Evolutionary conservation across 495 filamentous ascomycete genomes (phyloP).

Genomic region (Hyphodiscus hymeniophilus): DNA sequence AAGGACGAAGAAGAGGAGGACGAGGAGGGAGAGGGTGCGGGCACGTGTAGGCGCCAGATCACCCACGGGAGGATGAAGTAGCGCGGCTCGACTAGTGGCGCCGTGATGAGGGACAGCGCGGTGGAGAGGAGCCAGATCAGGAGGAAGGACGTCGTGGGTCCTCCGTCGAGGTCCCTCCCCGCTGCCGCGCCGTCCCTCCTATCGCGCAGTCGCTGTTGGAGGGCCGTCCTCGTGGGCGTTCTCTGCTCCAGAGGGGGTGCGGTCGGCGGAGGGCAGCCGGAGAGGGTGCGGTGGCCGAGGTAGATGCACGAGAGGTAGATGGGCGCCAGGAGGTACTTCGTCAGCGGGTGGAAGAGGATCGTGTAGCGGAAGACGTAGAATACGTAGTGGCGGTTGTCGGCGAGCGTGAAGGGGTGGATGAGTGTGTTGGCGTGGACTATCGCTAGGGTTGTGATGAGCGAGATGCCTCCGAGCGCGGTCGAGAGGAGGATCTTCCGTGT

Average conservation of each 20-base stretch:
- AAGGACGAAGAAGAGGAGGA: not conserved
- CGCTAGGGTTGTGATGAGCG: constrained; percentile 38
- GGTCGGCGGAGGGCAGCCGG: not conserved
- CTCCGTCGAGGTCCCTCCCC: not conserved
- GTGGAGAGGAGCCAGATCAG: constrained; percentile 66
- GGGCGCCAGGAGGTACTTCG: constrained; percentile 60
- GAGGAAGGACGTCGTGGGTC: constrained; percentile 24
- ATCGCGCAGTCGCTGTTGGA: not conserved
- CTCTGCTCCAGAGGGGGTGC: not conserved
- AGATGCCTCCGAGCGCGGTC: constrained; percentile 10
- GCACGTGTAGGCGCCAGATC: constrained; percentile 80
- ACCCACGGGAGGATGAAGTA: constrained; percentile 96
- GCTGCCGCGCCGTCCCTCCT: not conserved
- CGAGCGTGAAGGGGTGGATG: constrained; percentile 91
- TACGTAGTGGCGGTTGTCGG: constrained; percentile 93
- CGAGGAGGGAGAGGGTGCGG: constrained; percentile 31
- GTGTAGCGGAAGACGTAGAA: constrained; percentile 93
- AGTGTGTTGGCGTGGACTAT: constrained; percentile 80
- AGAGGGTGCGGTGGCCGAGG: constrained; percentile 39
- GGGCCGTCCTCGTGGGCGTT: not conserved
- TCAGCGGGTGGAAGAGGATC: constrained; percentile 49
- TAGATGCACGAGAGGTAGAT: constrained; percentile 56
- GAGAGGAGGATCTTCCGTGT: constrained; percentile 13
- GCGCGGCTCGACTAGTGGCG: constrained; percentile 86
- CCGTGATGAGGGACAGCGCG: constrained; percentile 68